Conservation (phyloP, 2,329 filamentous ascomycete genomes). For the Dactylonectria macrodidyma region DNA sequence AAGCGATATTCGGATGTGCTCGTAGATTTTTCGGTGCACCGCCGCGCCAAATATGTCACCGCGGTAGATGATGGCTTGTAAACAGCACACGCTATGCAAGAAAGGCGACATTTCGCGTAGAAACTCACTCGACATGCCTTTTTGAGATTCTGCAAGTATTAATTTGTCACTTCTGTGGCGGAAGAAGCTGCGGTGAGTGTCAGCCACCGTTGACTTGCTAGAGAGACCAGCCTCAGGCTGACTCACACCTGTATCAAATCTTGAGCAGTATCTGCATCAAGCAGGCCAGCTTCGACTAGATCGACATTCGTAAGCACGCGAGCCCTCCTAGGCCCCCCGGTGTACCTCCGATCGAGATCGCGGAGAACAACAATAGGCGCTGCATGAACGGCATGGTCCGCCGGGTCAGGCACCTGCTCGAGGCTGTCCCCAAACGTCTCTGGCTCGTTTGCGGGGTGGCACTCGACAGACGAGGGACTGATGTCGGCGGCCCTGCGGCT, state of each 20-base stretch:
- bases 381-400: neutral
- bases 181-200: neutral
- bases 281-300: neutral
- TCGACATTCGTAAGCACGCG: neutral
- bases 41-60: conserved; percentile 10
- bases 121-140: neutral
- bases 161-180: neutral
- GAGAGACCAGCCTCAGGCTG: neutral
- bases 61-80: conserved; percentile 14
- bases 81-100: conserved; percentile 19
- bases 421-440: neutral
- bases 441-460: no score
- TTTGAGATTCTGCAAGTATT: neutral
- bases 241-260: conserved; percentile 17
- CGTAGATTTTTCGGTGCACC: conserved; percentile 4
- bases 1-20: conserved; percentile 8
- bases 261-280: neutral
- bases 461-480: neutral
- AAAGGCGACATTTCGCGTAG: conserved; percentile 5
- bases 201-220: neutral
- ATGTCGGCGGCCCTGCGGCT: no score
- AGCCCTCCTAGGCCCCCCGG: neutral
- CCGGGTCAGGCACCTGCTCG: neutral
- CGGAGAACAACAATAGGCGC: conserved; percentile 11
- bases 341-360: conserved; percentile 4